Conservation (phyloP, 257 asterid species). For the Ilex asprella region DNA sequence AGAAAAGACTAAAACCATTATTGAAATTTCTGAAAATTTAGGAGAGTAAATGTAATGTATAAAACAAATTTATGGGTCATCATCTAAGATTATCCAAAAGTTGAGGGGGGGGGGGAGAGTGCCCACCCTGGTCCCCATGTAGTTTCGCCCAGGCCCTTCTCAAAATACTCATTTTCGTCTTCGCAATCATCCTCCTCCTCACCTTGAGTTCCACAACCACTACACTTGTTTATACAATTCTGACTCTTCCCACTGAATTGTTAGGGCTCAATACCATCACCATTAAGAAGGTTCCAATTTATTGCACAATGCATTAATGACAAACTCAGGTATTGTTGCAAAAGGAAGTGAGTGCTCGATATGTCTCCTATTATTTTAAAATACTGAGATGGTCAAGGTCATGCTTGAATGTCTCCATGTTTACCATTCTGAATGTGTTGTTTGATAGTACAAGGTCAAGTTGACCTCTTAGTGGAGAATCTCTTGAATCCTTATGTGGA, state of each 20-base stretch:
- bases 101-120: too few relatives aligned
- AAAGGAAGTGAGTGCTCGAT: conserved; percentile 18
- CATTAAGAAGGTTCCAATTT: conserved; percentile 13
- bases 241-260: too few relatives aligned
- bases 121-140: too few relatives aligned
- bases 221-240: too few relatives aligned
- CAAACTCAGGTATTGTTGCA: background rate
- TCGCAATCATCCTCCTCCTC: background rate
- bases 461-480: conserved; percentile 26
- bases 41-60: too few relatives aligned
- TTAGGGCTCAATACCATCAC: conserved; percentile 19
- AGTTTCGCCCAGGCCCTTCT: background rate
- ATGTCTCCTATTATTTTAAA: conserved; percentile 19
- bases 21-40: too few relatives aligned
- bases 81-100: too few relatives aligned
- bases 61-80: too few relatives aligned
- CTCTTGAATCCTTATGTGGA: background rate
- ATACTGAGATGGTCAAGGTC: conserved; percentile 19
- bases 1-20: too few relatives aligned
- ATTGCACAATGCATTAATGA: background rate
- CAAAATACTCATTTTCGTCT: background rate
- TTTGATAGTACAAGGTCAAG: conserved; percentile 9
- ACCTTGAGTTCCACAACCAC: background rate
- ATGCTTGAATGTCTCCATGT: conserved; percentile 16
- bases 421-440: conserved; percentile 22